A percentile compares a stretch with the other conserved stretches of the same genome.
These are phyloP conservation scores for Skeletonema potamos DNA, from an alignment of 108 stramenopile genomes.

Conservation along the genomic window DNA sequence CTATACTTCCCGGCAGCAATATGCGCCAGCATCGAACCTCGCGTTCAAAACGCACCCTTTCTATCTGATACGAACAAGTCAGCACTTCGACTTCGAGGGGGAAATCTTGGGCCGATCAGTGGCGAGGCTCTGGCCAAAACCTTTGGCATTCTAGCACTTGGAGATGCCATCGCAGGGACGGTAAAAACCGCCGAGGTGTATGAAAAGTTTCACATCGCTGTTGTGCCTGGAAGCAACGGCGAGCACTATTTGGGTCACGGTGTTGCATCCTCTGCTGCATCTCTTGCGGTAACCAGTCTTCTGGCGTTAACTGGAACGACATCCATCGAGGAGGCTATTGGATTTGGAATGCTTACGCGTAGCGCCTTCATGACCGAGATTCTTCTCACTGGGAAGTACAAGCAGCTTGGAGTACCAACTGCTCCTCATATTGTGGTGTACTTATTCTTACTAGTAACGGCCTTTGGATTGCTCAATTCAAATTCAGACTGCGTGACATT, in stretches of 20 bases:
- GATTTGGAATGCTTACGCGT: constrained; percentile 10
- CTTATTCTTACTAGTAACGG: constrained; percentile 17
- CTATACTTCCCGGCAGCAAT: not conserved
- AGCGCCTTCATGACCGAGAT: constrained; percentile 25
- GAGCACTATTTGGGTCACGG: constrained; percentile 27
- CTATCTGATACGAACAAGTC: not conserved
- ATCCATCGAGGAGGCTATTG: constrained; percentile 20
- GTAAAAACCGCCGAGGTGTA: constrained; percentile 5
- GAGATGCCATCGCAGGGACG: constrained; percentile 17
- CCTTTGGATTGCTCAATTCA: constrained; percentile 22
- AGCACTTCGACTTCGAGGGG: constrained; percentile 10
- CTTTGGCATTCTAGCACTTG: constrained; percentile 13
- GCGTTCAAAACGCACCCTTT: not conserved
- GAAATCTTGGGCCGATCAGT: constrained; percentile 23
- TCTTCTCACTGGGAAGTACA: constrained; percentile 21
- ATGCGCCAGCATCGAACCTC: not conserved
- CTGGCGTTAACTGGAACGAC: constrained; percentile 14
- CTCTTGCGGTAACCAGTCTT: constrained; percentile 14
- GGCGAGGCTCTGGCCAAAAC: constrained; percentile 12
- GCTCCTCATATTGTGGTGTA: constrained; percentile 12
- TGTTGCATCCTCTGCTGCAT: constrained; percentile 18
- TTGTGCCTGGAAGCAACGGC: constrained; percentile 10
- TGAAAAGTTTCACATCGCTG: not conserved
- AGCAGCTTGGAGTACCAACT: constrained; percentile 17
- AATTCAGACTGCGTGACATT: constrained; percentile 2